Base-by-base conservation (phyloP, 2,329 filamentous ascomycete species). In the Chaetomiaceae sp. region DNA sequence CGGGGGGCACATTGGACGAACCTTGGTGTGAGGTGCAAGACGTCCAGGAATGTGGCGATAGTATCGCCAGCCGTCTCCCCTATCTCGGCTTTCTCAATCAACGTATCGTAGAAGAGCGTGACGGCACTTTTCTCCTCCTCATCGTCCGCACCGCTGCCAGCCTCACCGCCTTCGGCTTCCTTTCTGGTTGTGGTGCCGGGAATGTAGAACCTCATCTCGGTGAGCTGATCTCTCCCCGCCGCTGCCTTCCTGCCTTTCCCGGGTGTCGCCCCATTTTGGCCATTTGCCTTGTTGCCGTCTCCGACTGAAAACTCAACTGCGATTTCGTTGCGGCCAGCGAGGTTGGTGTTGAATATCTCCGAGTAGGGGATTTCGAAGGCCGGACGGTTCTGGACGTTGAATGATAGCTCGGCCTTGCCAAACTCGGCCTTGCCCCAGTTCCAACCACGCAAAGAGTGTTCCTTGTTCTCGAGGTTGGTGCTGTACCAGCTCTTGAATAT, bases 371-470 rank as follows among this genome's bases (percentile, higher is more conserved):
- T 85, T 71, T 97, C 94, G 70, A 99, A 99, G 5, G 92, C 89
- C 3, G 94, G 94, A 64, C 90, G 85, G 71, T 96, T 99, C 68
- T 95, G 90, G 33, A 99, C 94, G 69, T 91, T 97, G 78, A 99
- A 99, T 27, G 89, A 82, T 51, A 99, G 82, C 74, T 99, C 94
- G 50, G 90, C 87, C 73, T 97, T 96, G 57, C 87, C 86, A 68
- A 99, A 96, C 65, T 99, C 94, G 59, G 90, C 89, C 73, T 97
- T 99, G 65, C 94, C 94, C 95, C 94, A 99, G 70, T 99, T 99
- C 94, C 94, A 99, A 52, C 94, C 94, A 62, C 94, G 85, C 54
- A 99, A 76, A 21, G 94, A 90, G 71, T 97, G 94, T 72, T 99
- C 94, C 71, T 89, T 90, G 69, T 83, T 89, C 69, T 97, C 91